Evolutionary conservation across 768 basidiomycete species (phyloP), one percentile per base, ranked within the genome.

Genomic region (Termitomyces sp.): DNA sequence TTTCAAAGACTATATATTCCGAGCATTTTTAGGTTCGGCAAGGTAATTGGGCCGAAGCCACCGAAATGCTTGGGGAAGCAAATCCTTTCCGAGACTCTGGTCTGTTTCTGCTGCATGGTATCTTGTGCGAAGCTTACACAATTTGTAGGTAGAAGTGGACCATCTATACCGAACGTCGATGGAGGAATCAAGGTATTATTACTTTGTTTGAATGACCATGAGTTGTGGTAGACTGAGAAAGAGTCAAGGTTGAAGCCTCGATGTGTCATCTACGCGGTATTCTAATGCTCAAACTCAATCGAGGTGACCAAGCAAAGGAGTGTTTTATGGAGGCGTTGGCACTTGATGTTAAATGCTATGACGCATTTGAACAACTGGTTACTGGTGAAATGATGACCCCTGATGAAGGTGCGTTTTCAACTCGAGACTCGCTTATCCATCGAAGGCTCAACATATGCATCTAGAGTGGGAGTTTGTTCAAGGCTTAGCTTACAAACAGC

Each of bases 401-500:
- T 1, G 88, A 93, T 57, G 97, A 99, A 84, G 96, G 96, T 92
- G 43, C n/a, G 70, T 42, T 21, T 21, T 53, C 57, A 43, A 32
- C 10, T 51, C 37, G 4, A 7, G 14, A 23, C 4, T 12, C 25
- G 31, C n/a, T 4, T 31, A 23, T 32, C 5, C 12, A n/a, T 34
- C 8, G 2, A n/a, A 43, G 42, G 34, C 11, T 25, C 51, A 46
- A 40, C 31, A 17, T 34, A 16, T 27, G 6, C 2, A 41, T 42
- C 4, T 63, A 98, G 97, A 99, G 71, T 98, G 97, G 97, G 90
- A 95, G 58, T 96, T 98, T 61, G 82, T 99, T 3, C 89, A 92
- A 68, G 80, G 83, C 16, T 80, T 99, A 11, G 81, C 89, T 2
- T 98, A 93, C 66, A 75, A 78, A 34, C 83, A 89, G 38, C 96